These are phyloP conservation scores for Vitis amurensis DNA, from an alignment of 164 flowering plant genomes.

Conservation along the genomic window DNA sequence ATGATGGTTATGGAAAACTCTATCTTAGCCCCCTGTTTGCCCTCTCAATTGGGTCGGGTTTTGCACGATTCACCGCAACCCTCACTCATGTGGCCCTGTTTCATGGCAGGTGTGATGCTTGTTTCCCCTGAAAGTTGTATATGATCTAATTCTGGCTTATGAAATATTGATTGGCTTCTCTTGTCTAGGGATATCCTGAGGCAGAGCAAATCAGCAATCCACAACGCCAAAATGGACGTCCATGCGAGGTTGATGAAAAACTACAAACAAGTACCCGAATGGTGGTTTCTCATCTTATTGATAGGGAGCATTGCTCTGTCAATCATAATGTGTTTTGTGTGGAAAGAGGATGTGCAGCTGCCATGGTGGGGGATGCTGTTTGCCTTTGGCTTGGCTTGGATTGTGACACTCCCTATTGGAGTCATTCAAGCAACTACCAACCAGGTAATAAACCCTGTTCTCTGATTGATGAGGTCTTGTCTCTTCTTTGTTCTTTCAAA, in stretches of 20 bases:
- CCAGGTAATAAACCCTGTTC: constrained; percentile 47
- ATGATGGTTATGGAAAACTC: constrained; percentile 73
- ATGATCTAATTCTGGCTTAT: not conserved
- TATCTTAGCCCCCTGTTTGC: constrained; percentile 91
- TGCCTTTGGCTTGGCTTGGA: constrained; percentile 74
- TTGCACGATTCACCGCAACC: constrained; percentile 85
- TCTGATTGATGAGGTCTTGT: no score
- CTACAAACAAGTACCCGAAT: constrained; percentile 74
- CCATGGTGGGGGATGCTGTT: constrained; percentile 95
- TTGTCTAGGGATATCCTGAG: constrained; percentile 67
- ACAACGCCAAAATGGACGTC: constrained; percentile 59
- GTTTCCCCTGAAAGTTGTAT: not conserved
- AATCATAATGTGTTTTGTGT: constrained; percentile 64
- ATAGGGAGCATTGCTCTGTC: constrained; percentile 61
- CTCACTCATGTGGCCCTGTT: constrained; percentile 85
- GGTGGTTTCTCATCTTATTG: constrained; percentile 71
- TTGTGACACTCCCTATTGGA: constrained; percentile 90
- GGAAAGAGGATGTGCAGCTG: constrained; percentile 76
- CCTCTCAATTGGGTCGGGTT: constrained; percentile 88
- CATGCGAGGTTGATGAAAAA: constrained; percentile 69
- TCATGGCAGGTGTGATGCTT: constrained; percentile 63
- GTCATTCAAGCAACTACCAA: constrained; percentile 97
- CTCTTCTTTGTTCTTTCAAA: not conserved
- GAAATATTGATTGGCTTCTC: constrained; percentile 4
- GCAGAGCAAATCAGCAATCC: constrained; percentile 75